Percentiles rank a stretch among this genome's conserved stretches.
phyloP scores from a whole-genome alignment of 352 stramenopile species.

The Phytopythium aichiense region DNA sequence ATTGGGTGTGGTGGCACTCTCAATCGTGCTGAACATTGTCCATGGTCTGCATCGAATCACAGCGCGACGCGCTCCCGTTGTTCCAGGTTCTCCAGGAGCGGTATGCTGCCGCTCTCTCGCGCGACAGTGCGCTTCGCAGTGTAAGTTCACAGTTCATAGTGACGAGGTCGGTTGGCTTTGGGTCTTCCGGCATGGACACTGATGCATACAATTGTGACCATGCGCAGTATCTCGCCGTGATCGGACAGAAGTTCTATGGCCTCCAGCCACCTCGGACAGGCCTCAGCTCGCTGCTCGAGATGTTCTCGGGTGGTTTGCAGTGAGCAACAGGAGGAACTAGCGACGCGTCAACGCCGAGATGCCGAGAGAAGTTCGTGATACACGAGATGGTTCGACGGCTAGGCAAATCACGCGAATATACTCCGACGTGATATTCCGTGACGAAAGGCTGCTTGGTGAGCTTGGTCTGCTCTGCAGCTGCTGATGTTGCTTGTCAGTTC shows the following conservation, averaged over 20 bases:
- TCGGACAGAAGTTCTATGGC: conserved; percentile 85
- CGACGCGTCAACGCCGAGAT: background rate
- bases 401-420: too few species aligned
- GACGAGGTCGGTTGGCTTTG: too few species aligned
- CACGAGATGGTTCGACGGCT: too few species aligned
- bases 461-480: too few species aligned
- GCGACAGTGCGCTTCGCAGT: conserved; percentile 69
- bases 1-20: background rate
- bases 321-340: background rate
- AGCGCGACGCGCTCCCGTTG: conserved; percentile 80
- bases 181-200: background rate
- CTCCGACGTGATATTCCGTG: too few species aligned
- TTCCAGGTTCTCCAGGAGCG: conserved; percentile 87
- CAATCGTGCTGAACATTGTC: background rate
- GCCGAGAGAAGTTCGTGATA: background rate
- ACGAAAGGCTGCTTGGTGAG: too few species aligned
- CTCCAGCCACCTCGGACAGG: conserved; percentile 73
- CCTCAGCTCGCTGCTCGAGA: conserved; percentile 79
- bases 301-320: conserved; percentile 82
- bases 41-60: background rate
- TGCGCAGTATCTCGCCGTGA: conserved; percentile 74
- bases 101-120: conserved; percentile 67
- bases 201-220: background rate
- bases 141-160: conserved; percentile 31
- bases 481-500: background rate